Conservation (phyloP, 2,329 filamentous ascomycete genomes). For the Ilyonectria mors-panacis region DNA sequence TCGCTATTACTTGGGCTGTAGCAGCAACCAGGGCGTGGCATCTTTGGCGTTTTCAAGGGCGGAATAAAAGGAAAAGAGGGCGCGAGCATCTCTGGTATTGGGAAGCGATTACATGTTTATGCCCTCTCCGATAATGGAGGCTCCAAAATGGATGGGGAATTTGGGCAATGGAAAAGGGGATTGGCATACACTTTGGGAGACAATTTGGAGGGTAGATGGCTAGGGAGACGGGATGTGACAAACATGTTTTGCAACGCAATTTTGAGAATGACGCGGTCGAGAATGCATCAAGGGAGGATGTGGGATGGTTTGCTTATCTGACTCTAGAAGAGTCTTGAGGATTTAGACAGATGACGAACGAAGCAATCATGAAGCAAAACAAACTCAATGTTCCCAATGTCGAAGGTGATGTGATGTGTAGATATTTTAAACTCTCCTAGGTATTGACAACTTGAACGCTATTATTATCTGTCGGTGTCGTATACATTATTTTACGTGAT, state of each 20-base stretch:
- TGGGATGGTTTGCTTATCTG: constrained; percentile 25
- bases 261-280: constrained; percentile 12
- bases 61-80: constrained; percentile 28
- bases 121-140: constrained; percentile 13
- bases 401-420: neutral
- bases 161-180: constrained; percentile 11
- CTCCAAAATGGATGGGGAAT: constrained; percentile 13
- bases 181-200: constrained; percentile 13
- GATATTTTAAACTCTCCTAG: neutral
- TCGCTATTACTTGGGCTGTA: constrained; percentile 22
- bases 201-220: neutral
- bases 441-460: too few species aligned
- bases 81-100: constrained; percentile 17
- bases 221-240: constrained; percentile 30
- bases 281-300: neutral
- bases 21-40: constrained; percentile 33
- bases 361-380: constrained; percentile 34
- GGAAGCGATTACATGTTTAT: constrained; percentile 20
- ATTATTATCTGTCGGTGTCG: neutral
- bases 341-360: constrained; percentile 35
- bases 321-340: constrained; percentile 17
- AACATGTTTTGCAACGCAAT: constrained; percentile 34
- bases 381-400: neutral
- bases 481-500: neutral
- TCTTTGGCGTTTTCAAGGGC: constrained; percentile 38